These are phyloP conservation scores for Thelephora terrestris DNA, from an alignment of 1,284 basidiomycete genomes.

Conservation along the genomic window DNA sequence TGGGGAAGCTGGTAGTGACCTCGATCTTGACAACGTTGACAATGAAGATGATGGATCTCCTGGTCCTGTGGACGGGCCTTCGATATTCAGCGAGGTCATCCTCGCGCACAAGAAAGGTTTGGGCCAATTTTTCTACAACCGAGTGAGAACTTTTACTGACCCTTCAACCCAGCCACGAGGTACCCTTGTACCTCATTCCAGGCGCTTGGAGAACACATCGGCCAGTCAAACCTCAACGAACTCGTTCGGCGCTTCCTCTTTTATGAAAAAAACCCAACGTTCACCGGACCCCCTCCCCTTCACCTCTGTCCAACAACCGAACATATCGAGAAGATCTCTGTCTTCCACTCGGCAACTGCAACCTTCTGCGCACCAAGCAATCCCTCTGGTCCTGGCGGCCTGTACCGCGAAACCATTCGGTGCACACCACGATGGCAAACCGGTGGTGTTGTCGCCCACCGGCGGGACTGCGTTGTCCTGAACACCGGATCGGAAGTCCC, in stretches of 20 bases:
- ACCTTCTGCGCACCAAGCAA: slow-evolving; percentile 9
- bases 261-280: background rate
- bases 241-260: slow-evolving; percentile 2
- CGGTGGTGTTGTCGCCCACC: slow-evolving; percentile 1
- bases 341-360: slow-evolving; percentile 3
- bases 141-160: background rate
- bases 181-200: too few relatives aligned
- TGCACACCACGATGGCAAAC: background rate
- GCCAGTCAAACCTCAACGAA: too few relatives aligned
- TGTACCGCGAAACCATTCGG: slow-evolving; percentile 3
- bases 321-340: slow-evolving; percentile 3
- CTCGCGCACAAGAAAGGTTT: too few relatives aligned
- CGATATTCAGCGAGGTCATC: background rate
- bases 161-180: too few relatives aligned
- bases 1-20: background rate
- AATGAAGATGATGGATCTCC: background rate
- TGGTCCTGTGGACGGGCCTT: too few relatives aligned
- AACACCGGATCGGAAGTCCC: background rate
- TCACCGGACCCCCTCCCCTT: too few relatives aligned
- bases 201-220: too few relatives aligned
- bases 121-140: too few relatives aligned
- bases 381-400: slow-evolving; percentile 3
- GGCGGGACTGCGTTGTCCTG: background rate
- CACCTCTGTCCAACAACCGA: too few relatives aligned
- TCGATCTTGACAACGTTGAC: background rate